These are phyloP conservation scores for Carex littledalei DNA, from an alignment of 176 grass and related monocot species.

Conservation along the genomic window DNA sequence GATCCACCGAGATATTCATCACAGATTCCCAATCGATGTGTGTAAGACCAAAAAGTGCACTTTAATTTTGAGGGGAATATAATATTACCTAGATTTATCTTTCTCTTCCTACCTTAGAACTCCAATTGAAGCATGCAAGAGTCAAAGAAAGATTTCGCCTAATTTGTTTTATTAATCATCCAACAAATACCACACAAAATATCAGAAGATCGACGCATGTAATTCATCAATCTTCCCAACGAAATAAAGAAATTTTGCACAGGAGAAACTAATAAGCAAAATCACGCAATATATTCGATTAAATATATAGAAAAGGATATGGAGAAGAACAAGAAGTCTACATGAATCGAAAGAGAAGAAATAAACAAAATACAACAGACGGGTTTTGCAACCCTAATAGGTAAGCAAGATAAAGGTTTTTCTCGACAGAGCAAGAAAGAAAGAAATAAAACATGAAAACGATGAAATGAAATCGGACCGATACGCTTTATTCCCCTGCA, in stretches of 20 bases:
- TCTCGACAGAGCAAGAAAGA: constrained; percentile 5
- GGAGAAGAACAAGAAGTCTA: not conserved
- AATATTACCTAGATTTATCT: constrained; percentile 11
- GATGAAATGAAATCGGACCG: constrained; percentile 10
- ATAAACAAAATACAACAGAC: constrained; percentile 20
- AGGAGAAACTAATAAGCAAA: not conserved
- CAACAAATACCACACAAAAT: not conserved
- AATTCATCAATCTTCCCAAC: not conserved
- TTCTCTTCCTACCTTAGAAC: not conserved
- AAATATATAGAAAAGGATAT: not conserved
- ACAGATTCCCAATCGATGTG: constrained; percentile 7
- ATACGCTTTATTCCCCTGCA: constrained; percentile 22
- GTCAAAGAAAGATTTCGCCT: not conserved
- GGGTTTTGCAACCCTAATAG: not conserved
- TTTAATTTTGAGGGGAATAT: not conserved
- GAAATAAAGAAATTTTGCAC: not conserved
- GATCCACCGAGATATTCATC: constrained; percentile 24
- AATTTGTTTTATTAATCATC: not conserved
- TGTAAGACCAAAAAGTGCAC: not conserved
- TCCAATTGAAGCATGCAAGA: not conserved
- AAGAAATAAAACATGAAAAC: not conserved
- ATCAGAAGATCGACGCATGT: not conserved
- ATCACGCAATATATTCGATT: not conserved
- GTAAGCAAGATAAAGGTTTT: not conserved
- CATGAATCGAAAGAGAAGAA: not conserved